Percentiles rank a stretch among this genome's conserved stretches.
These are phyloP conservation scores for Leptographium wingfieldii DNA, from an alignment of 2,329 filamentous ascomycete species.

Conservation along the genomic window DNA sequence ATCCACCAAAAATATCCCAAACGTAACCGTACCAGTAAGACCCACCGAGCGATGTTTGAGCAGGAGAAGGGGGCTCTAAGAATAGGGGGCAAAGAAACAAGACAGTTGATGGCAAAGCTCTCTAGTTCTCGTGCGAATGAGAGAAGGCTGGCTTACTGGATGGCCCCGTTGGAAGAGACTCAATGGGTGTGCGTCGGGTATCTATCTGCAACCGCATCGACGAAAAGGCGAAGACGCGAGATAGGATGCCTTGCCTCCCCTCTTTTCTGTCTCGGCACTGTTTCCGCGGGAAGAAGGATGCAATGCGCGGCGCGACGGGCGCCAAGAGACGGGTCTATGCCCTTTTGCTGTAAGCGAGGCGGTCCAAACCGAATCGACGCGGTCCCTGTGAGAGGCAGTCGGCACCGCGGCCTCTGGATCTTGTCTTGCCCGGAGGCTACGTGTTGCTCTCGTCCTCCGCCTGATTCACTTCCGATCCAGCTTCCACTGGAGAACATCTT, in stretches of 20 bases:
- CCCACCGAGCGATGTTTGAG: constrained; percentile 8
- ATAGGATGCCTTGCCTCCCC: neutral
- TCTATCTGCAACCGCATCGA: neutral
- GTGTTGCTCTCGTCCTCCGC: neutral
- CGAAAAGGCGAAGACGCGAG: neutral
- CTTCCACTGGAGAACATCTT: constrained; percentile 45
- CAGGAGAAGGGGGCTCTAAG: neutral
- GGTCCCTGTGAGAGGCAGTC: neutral
- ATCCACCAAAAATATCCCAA: constrained; percentile 6
- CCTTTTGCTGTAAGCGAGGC: neutral
- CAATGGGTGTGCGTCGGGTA: neutral
- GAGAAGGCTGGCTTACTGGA: neutral
- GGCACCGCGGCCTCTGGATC: neutral
- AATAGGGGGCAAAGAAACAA: neutral
- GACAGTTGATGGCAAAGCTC: neutral
- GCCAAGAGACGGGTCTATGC: neutral
- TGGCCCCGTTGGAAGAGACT: neutral
- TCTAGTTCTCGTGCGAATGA: neutral
- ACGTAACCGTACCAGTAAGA: constrained; percentile 9
- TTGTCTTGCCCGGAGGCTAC: neutral
- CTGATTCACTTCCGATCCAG: neutral
- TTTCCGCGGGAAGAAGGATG: neutral
- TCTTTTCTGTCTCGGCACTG: neutral
- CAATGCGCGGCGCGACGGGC: neutral
- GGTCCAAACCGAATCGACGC: neutral